Conservation (phyloP, 495 filamentous ascomycete genomes). For the Penicillium simplicissimum region DNA sequence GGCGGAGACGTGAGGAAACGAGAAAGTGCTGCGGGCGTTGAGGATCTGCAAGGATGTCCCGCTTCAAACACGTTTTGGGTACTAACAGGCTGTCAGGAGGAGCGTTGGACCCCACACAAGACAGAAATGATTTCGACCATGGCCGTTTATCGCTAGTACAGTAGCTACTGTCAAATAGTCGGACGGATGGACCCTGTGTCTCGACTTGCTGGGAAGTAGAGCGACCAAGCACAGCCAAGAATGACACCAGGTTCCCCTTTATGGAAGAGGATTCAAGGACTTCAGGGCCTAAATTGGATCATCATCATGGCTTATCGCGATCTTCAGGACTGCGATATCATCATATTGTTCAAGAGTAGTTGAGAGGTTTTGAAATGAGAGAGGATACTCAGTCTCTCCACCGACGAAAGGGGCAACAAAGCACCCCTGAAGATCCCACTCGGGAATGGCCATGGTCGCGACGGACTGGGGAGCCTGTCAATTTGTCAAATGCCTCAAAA, state of each 20-base stretch:
- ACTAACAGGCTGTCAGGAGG: constrained; percentile 5
- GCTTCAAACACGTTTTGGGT: background rate
- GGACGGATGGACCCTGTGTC: constrained; percentile 9
- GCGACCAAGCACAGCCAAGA: too few relatives aligned
- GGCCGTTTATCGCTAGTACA: background rate
- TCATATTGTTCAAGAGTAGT: background rate
- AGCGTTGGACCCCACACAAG: constrained; percentile 12
- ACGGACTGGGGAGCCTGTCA: too few relatives aligned
- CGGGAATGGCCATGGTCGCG: too few relatives aligned
- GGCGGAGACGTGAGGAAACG: background rate
- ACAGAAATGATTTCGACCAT: too few relatives aligned
- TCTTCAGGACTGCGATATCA: background rate
- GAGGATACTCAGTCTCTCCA: background rate
- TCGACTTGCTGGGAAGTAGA: too few relatives aligned
- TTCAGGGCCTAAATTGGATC: background rate
- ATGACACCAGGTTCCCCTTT: too few relatives aligned
- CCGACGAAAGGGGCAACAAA: background rate
- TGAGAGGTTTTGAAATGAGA: background rate
- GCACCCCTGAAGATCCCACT: constrained; percentile 2
- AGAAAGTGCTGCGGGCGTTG: constrained; percentile 3
- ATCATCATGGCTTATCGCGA: background rate
- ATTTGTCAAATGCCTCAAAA: background rate
- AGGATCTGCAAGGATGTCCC: constrained; percentile 20
- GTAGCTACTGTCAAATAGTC: constrained; percentile 18
- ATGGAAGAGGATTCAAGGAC: background rate